Evolutionary conservation across 1,284 basidiomycete species (phyloP), one percentile per base, ranked within the genome.

Genomic region (Puccinia novopanici): DNA sequence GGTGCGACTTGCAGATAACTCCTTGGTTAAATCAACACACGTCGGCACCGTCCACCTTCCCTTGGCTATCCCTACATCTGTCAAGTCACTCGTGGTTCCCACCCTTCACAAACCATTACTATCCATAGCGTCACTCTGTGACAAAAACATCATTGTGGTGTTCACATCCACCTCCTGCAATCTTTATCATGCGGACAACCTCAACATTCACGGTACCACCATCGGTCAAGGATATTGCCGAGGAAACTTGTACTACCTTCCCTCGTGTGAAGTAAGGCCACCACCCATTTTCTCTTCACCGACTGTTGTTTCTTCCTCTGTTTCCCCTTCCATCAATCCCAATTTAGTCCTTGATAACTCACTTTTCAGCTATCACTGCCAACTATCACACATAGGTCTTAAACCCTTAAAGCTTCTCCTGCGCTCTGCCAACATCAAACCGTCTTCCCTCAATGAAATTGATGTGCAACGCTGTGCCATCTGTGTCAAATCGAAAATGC

Each of bases 401-500:
- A n/a, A 24, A 30, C 30, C 70, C 13, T 45, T 72, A 0, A 72
- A 72, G 52, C 9, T 9, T 0, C 34, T 24, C 24, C 70, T 72
- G 3, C 15, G 37, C 2, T 3, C 30, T 2, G 0, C 22, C 19
- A 22, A 54, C 48, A 42, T 27, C 55, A 59, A 13, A 12, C 12
- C 55, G 6, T 27, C 55, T 2, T 10, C n/a, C 9, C 8, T 59
- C 24, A 55, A 73, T 6, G 30, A 73, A n/a, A 73, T 27, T 17
- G 15, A 73, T 27, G 71, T 73, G 0, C 71, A 73, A 54, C 19
- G 15, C 3, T 73, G 71, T 55, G 0, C 48, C 0, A 40, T 54
- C 0, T 73, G 71, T 55, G 30, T 73, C 15, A 17, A 73, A 37
- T 55, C 48, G 0, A 73, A 73, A 37, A 73, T 73, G 71, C 22